These are phyloP conservation scores for Incumbomyces delicatus DNA, from an alignment of 2,329 filamentous ascomycete species.

Conservation along the genomic window DNA sequence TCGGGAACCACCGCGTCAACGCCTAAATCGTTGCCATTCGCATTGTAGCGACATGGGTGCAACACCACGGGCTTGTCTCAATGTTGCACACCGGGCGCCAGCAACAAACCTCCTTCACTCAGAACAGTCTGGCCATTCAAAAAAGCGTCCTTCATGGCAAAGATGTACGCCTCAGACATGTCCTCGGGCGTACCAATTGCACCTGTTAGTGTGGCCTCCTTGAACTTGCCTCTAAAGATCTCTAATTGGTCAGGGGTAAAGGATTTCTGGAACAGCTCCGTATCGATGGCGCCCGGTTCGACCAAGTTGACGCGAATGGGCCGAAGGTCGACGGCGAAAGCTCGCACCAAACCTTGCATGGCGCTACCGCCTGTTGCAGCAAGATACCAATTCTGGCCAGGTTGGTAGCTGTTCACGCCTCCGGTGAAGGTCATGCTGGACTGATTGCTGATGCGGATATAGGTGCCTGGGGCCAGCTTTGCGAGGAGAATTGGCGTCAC, in stretches of 20 bases:
- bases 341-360: slow-evolving; percentile 27
- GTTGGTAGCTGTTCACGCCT: slow-evolving; percentile 28
- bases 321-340: slow-evolving; percentile 33
- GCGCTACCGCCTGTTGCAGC: slow-evolving; percentile 21
- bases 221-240: slow-evolving; percentile 26
- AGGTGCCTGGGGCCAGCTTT: slow-evolving; percentile 27
- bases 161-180: slow-evolving; percentile 36
- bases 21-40: no score
- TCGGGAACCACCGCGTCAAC: no score
- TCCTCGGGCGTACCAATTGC: slow-evolving; percentile 27
- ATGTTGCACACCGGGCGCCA: background rate
- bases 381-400: slow-evolving; percentile 26
- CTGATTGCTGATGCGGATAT: slow-evolving; percentile 23
- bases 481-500: slow-evolving; percentile 29
- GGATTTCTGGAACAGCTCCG: slow-evolving; percentile 28
- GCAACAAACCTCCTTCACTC: slow-evolving; percentile 29
- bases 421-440: slow-evolving; percentile 34
- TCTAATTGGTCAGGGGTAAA: slow-evolving; percentile 14
- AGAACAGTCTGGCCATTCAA: slow-evolving; percentile 28
- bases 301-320: slow-evolving; percentile 37
- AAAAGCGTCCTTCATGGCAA: slow-evolving; percentile 35
- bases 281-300: slow-evolving; percentile 32
- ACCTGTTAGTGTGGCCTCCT: slow-evolving; percentile 22
- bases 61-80: background rate
- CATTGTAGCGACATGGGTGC: no score